Evolutionary conservation across 1,284 basidiomycete species (phyloP), one percentile per base, ranked within the genome.

Genomic region (Papiliotrema laurentii): DNA sequence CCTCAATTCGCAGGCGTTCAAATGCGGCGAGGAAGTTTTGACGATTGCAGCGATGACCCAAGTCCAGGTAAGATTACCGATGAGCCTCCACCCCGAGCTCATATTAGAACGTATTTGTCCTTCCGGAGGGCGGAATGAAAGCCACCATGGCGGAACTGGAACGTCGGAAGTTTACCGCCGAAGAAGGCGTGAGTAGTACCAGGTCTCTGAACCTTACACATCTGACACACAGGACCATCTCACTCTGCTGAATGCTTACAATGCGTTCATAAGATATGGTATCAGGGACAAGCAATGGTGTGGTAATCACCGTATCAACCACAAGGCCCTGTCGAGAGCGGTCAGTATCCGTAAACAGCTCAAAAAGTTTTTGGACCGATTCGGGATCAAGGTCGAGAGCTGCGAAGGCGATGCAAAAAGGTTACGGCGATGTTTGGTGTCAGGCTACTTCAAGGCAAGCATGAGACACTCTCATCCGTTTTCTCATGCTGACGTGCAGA

Each of bases 31-130:
- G 64, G 94, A 98, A 68, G 87, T 96, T 38, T 75, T 99, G 45
- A 90, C 89, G 0, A 96, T 99, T 51, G 87, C 92, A 1, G 91
- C 94, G 0, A 97, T 98, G 90, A 88, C 87, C 9, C 81, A 88
- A 4, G 81, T 96, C 10, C 89, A 92, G 75, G 88, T 85, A 30
- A 13, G 36, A 5, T 4, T 9, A 22, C 10, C 11, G 5, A 30
- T 30, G 26, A 34, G 24, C 4, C 41, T n/a, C 6, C 22, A 16
- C 7, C 4, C 13, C 22, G 19, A 26, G 25, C 28, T 25, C 24
- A n/a, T 13, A 19, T 0, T 53, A 92, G 86, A 89, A 94, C 66
- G 83, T 86, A 3, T 97, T 97, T 69, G 71, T 92, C 30, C 86
- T 89, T 45, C 84, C 86, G 6, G 87, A 91, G 16, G 73, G 73